Evolutionary conservation across 108 stramenopile genomes (phyloP).

Genomic region (Cyclotella cryptica): DNA sequence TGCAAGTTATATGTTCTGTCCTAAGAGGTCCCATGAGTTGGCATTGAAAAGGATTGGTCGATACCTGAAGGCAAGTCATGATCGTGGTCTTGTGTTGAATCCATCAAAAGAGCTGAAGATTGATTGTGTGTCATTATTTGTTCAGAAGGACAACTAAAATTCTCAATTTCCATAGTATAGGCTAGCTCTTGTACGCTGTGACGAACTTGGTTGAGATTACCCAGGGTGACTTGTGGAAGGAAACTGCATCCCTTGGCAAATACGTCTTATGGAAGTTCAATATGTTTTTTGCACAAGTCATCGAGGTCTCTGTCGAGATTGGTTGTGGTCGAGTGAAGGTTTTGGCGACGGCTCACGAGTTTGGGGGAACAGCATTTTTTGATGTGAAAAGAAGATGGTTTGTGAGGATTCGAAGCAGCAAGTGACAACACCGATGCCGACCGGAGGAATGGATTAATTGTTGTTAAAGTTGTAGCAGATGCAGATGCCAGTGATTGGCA

Average conservation of each 20-base stretch:
- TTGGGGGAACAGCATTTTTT: neutral
- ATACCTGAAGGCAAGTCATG: neutral
- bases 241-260: constrained; percentile 71
- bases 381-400: neutral
- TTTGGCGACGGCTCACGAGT: neutral
- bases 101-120: no score
- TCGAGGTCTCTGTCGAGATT: constrained; percentile 43
- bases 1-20: no score
- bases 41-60: no score
- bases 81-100: no score
- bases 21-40: no score
- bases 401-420: no score
- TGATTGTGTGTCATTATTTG: no score
- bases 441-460: no score
- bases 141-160: no score
- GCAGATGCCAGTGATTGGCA: neutral
- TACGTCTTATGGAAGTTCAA: constrained; percentile 64
- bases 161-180: constrained; percentile 36
- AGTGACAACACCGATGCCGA: no score
- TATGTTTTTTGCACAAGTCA: constrained; percentile 70
- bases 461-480: neutral
- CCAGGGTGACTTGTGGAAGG: constrained; percentile 67
- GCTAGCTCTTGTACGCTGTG: neutral
- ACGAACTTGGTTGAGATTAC: constrained; percentile 40
- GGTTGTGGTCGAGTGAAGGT: neutral